A percentile compares a stretch with the other conserved stretches of the same genome.
Conservation (phyloP, 768 basidiomycete species). For the Pholiota microspora region DNA sequence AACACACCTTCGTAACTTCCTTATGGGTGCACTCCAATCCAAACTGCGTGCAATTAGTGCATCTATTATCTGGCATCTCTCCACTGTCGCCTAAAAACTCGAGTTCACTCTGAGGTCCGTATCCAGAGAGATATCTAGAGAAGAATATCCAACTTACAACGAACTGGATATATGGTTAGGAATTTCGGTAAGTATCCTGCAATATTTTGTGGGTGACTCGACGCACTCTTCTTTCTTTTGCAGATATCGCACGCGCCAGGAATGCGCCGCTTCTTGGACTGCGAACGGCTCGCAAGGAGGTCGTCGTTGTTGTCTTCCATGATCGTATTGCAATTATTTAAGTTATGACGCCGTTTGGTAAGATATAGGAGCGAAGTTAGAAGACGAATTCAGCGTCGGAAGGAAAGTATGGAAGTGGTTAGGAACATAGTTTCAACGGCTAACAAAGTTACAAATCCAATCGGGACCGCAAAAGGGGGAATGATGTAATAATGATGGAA, state of each 20-base stretch:
- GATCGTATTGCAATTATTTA: not conserved
- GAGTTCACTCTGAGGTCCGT: slow-evolving; percentile 7
- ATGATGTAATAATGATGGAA: not conserved
- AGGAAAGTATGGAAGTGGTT: not conserved
- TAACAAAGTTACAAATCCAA: not conserved
- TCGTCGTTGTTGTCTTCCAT: slow-evolving; percentile 1
- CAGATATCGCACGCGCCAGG: slow-evolving; percentile 74
- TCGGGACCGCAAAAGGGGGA: not conserved
- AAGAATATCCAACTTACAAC: slow-evolving; percentile 26
- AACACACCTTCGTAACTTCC: slow-evolving; percentile 63
- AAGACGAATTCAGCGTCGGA: not conserved
- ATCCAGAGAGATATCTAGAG: not conserved
- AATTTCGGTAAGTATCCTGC: not conserved
- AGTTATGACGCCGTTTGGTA: not conserved
- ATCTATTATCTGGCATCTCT: slow-evolving; percentile 58
- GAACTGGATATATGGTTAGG: slow-evolving; percentile 21
- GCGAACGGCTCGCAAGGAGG: slow-evolving; percentile 10
- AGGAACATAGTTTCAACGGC: not conserved
- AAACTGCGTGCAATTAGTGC: slow-evolving; percentile 61
- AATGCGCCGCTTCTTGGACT: slow-evolving; percentile 55
- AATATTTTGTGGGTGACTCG: not conserved
- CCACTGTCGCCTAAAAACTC: slow-evolving; percentile 60
- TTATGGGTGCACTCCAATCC: slow-evolving; percentile 64
- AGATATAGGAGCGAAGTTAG: not conserved
- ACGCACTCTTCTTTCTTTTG: slow-evolving; percentile 67